A percentile compares a stretch with the other conserved stretches of the same genome.
Evolutionary conservation across 78 protist species (phyloP).

Genomic region (Dictyostelium capitatum): DNA sequence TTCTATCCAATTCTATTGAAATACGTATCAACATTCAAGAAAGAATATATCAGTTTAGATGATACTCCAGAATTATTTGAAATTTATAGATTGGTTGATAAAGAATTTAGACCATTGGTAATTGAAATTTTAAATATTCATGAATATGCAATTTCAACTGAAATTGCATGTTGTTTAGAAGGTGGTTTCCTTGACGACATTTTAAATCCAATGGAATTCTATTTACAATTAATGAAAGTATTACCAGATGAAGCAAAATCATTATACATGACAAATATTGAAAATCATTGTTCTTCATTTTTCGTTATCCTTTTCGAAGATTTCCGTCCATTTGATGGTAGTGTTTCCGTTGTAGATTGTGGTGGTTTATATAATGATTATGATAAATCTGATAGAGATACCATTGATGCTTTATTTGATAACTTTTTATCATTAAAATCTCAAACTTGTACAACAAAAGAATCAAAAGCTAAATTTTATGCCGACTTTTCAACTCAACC

Average conservation of each 20-base stretch:
- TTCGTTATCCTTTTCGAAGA: constrained; percentile 12
- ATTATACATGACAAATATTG: background rate
- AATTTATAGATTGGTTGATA: background rate
- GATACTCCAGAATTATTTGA: background rate
- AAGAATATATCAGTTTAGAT: background rate
- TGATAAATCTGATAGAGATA: background rate
- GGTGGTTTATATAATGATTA: constrained; percentile 8
- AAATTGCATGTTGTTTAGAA: background rate
- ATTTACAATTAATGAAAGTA: background rate
- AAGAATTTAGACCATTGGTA: background rate
- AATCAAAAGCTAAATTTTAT: background rate
- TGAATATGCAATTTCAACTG: background rate
- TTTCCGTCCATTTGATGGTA: background rate
- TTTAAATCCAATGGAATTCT: constrained; percentile 14
- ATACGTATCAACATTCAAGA: background rate
- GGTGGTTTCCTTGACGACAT: constrained; percentile 7
- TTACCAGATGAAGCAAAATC: background rate
- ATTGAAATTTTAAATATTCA: background rate
- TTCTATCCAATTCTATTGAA: background rate
- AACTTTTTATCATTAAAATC: background rate
- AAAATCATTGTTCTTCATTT: background rate
- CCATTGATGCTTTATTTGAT: constrained; percentile 7
- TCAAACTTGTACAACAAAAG: constrained; percentile 21
- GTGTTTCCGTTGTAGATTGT: background rate
- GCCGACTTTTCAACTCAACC: background rate